Evolutionary conservation across 225 moss, liverwort and hornwort genomes (phyloP).

Genomic region (Marchantia polymorpha): DNA sequence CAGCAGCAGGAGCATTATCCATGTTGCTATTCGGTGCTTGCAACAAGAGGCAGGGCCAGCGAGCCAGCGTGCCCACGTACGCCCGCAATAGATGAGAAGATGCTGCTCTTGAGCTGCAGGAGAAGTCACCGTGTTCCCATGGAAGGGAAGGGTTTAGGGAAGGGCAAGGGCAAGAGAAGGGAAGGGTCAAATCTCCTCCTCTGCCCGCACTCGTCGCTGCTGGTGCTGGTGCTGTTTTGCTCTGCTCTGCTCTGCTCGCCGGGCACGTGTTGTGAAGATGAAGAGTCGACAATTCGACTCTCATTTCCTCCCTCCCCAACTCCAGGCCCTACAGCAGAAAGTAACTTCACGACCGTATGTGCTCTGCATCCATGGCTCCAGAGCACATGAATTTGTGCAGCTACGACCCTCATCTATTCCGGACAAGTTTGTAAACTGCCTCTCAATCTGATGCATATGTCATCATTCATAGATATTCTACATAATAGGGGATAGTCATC

Average conservation of each 20-base stretch:
- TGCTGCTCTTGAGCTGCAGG: not conserved
- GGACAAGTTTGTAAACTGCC: not conserved
- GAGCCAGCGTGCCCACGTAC: too few species aligned
- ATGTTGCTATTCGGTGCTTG: too few species aligned
- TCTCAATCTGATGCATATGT: not conserved
- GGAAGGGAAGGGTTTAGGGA: not conserved
- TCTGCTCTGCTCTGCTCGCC: not conserved
- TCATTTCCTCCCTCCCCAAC: not conserved
- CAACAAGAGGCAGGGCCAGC: too few species aligned
- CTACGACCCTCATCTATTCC: not conserved
- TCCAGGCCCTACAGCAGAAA: not conserved
- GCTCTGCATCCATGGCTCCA: not conserved
- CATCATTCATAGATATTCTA: too few species aligned
- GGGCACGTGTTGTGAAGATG: not conserved
- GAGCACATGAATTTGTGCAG: not conserved
- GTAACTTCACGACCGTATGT: not conserved
- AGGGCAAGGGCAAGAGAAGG: not conserved
- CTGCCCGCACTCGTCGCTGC: not conserved
- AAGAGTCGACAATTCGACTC: not conserved
- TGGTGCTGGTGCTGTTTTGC: too few species aligned
- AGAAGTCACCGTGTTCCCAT: not conserved
- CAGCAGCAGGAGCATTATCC: too few species aligned
- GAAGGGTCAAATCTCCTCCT: not conserved
- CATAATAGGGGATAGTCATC: too few species aligned
- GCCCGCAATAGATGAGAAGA: not conserved